phyloP scores from a whole-genome alignment of 805 yeast species.

The Ogataea pini region DNA sequence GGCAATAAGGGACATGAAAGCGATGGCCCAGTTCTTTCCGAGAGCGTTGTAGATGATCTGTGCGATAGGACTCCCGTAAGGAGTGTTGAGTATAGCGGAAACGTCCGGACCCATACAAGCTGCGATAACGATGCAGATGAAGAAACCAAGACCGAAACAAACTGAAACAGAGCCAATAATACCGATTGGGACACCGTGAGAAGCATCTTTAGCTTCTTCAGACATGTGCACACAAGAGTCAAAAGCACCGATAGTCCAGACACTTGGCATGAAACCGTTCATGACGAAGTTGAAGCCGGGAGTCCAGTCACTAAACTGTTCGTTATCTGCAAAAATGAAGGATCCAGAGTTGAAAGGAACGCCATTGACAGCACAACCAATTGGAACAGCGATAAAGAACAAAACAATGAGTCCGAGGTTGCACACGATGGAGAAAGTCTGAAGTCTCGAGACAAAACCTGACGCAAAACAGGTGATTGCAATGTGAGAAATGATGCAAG shows the following conservation, averaged over 20 bases:
- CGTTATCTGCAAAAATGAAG: conserved; percentile 39
- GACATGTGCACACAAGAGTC: conserved; percentile 54
- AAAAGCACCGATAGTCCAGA: conserved; percentile 55
- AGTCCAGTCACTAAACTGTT: conserved; percentile 40
- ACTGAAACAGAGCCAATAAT: conserved; percentile 45
- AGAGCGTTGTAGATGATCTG: conserved; percentile 48
- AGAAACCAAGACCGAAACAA: conserved; percentile 46
- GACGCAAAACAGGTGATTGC: conserved; percentile 41
- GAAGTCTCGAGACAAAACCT: conserved; percentile 41
- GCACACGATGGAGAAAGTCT: conserved; percentile 40
- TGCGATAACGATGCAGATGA: conserved; percentile 41
- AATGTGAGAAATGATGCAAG: conserved; percentile 42
- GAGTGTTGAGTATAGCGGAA: conserved; percentile 32
- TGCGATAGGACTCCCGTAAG: conserved; percentile 46
- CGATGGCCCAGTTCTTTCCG: conserved; percentile 51
- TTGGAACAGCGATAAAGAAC: conserved; percentile 48
- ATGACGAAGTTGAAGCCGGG: conserved; percentile 41
- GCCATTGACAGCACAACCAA: conserved; percentile 37
- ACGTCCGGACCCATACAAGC: conserved; percentile 38
- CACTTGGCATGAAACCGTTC: conserved; percentile 46
- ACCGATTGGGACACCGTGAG: conserved; percentile 46
- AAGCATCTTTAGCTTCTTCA: conserved; percentile 48
- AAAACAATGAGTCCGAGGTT: conserved; percentile 40
- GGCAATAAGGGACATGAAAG: conserved; percentile 48
- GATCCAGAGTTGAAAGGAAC: conserved; percentile 34